Evolutionary conservation across 106 monocot species (phyloP), one percentile per base, ranked within the genome.

Genomic region (Xerophyta viscosa): DNA sequence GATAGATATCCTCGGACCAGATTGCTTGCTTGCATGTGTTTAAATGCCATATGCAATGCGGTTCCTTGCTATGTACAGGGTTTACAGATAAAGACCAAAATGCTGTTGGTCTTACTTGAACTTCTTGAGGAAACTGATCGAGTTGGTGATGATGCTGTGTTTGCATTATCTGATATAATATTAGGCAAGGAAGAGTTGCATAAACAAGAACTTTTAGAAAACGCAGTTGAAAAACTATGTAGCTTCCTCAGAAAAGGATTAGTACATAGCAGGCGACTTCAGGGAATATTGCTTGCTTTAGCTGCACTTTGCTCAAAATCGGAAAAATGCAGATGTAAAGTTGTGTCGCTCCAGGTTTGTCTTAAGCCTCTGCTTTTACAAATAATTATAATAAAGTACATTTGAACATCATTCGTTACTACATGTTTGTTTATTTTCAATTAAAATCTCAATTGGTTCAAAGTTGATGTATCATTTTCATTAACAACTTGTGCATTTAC

Each of bases 111-210:
- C 48, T 57, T 98, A n/a, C 29, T 79, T 58, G 90, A 79, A 67
- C 89, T 98, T 53, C 70, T 98, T 48, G 85, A 89, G 71, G 96
- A 98, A 68, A 57, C 67, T 54, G 81, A 85, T 46, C 57, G 52
- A 63, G 70, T 59, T 69, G 96, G 96, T 37, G 79, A 90, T 69
- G 96, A 90, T 60, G 90, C 89, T n/a, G n/a, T n/a, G n/a, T 98
- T 84, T 77, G 85, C 75, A 31, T 67, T 98, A 50, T 66, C 55
- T 63, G 71, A 62, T 58, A 54, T 98, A 25, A 66, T 90, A 52
- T 45, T 28, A 53, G 89, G 62, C 26, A 72, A 84, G 15, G 85
- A 86, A 49, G 85, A 96, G 24, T 60, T 98, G 60, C 96, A 98
- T 37, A 82, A 79, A 42, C 82, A 98, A 46, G 82, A 82, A 20